Evolutionary conservation across 805 yeast species (phyloP).

Genomic region (Wickerhamomyces queroliae): DNA sequence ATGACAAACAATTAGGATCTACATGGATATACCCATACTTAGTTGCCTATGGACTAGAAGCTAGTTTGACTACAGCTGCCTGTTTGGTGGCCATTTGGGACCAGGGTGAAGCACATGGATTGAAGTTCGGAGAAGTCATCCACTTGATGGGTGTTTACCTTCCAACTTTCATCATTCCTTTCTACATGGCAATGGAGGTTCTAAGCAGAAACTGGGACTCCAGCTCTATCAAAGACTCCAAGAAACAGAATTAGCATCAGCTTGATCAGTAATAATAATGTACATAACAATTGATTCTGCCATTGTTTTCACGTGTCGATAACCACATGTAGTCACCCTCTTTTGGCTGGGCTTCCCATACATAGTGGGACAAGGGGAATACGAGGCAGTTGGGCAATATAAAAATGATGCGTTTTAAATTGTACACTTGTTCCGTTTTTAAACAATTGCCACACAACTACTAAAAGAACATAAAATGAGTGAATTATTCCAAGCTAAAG

Average conservation of each 20-base stretch:
- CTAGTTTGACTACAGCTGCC: slow-evolving; percentile 69
- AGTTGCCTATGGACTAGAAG: slow-evolving; percentile 75
- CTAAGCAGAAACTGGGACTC: slow-evolving; percentile 16
- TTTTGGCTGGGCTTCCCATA: too few relatives aligned
- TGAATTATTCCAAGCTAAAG: slow-evolving; percentile 2
- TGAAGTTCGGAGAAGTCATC: slow-evolving; percentile 25
- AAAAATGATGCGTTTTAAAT: too few relatives aligned
- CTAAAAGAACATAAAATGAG: too few relatives aligned
- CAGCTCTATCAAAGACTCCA: not conserved
- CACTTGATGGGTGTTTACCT: slow-evolving; percentile 49
- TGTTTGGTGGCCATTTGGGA: slow-evolving; percentile 52
- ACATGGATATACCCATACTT: slow-evolving; percentile 34
- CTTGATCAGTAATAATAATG: too few relatives aligned
- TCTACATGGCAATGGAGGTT: slow-evolving; percentile 33
- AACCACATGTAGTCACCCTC: too few relatives aligned
- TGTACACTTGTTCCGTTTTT: too few relatives aligned
- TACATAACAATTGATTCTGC: too few relatives aligned
- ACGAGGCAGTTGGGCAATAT: too few relatives aligned
- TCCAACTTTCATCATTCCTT: slow-evolving; percentile 71
- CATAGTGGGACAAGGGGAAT: too few relatives aligned
- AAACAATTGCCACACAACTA: too few relatives aligned
- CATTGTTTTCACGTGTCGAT: too few relatives aligned
- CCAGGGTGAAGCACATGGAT: slow-evolving; percentile 29
- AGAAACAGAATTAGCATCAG: not conserved
- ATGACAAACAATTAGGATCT: slow-evolving; percentile 11